Evolutionary conservation across 805 yeast species (phyloP), one percentile per base, ranked within the genome.

Genomic region (Barnettozyma populi): DNA sequence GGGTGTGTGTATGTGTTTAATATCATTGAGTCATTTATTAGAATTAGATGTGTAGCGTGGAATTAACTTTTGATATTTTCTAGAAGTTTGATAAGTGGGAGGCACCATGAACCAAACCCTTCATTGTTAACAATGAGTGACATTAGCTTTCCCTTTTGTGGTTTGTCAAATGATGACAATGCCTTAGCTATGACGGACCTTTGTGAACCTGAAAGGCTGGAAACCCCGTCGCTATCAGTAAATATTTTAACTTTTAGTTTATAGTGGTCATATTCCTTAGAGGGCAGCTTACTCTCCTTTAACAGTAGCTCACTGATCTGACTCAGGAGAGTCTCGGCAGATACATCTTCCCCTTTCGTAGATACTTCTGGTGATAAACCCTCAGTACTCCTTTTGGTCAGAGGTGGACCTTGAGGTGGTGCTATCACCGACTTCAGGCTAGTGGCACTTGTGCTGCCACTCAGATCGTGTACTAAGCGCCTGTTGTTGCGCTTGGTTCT

Each of bases 101-200:
- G 71, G 51, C 86, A 79, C 95, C 95, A 86, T 21, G 66, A 63
- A 44, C 79, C 71, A 10, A 78, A 76, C 1, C 85, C 81, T 38
- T 72, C 74, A 54, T 80, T 78, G 2, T 66, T 56, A 65, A 82
- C 67, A 78, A 82, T 79, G 69, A 79, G 82, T 27, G 74, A 67
- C 27, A 69, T 73, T 44, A 69, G 69, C 43, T 54, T 58, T 48
- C 57, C 63, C 47, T 70, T 71, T 46, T 68, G 73, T 14, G 47
- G 38, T 2, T 51, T 49, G n/a, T 54, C 59, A 23, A 8, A 56
- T 46, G 20, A 47, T 46, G 24, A 59, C 53, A 16, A 63, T 47
- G n/a, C 52, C 0, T 62, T 46, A 13, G 70, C 40, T 5, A 63
- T 60, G 5, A 23, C 25, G 1, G 19, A 14, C 36, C 36, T 45